Evolutionary conservation across 108 stramenopile genomes (phyloP), one percentile per base, ranked within the genome.

Genomic region (Cyclotella choctawhatcheeana): DNA sequence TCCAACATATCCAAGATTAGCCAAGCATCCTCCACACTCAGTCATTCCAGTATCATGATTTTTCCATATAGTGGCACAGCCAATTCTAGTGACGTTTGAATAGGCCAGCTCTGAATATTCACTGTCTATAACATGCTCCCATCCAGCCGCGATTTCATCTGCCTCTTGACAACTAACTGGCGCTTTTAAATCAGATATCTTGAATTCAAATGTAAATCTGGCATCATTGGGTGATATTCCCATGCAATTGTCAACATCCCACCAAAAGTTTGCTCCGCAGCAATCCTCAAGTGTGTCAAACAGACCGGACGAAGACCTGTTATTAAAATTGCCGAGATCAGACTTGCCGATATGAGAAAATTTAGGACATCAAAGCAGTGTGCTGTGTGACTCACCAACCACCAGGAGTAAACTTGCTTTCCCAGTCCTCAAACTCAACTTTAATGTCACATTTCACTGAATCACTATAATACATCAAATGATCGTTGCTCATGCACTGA

Each of bases 381-480:
- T n/a, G n/a, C n/a, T n/a, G n/a, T n/a, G n/a, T n/a, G n/a, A n/a
- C n/a, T n/a, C n/a, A n/a, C n/a, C n/a, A n/a, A 27, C 26, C 40
- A 13, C 62, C 62, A 8, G 62, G 62, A 16, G 62, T 63, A 24
- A 44, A 63, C 22, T 63, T 63, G 21, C 21, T 24, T 17, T 63
- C 62, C 62, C 62, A 63, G n/a, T 63, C 62, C 14, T 63, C 62
- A 45, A 63, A 63, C 24, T 63, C 62, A 27, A 63, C 62, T 24
- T 63, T 63, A 44, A 40, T 27, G 44, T 63, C 24, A 17, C 62
- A 63, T 26, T 27, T 45, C n/a, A n/a, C 40, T 16, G 26, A 37
- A 22, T 29, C 26, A 27, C 43, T 44, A 43, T 63, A 63, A 43
- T 63, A 63, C 62, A 63, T 63, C 21, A 43, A 44, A 27, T 63